phyloP scores from a whole-genome alignment of 1,284 basidiomycete genomes.

The Fistulinella cinereoalba region DNA sequence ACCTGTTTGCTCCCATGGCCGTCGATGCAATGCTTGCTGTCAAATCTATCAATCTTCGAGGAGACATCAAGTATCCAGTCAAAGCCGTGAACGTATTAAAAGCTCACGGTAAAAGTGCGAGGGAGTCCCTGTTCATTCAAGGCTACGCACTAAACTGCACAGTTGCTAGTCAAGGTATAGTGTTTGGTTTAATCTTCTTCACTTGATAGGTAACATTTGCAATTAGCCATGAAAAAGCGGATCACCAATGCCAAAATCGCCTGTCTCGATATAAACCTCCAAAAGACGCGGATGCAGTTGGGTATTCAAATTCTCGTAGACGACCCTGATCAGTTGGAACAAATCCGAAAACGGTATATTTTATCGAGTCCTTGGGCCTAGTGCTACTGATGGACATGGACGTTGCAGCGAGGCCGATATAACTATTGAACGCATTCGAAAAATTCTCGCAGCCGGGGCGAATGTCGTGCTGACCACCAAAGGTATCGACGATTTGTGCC shows the following conservation, averaged over 20 bases:
- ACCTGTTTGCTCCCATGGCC: constrained; percentile 97
- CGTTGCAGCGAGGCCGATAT: constrained; percentile 86
- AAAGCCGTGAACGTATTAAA: constrained; percentile 99
- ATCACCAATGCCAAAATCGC: constrained; percentile 95
- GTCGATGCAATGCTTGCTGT: constrained; percentile 99
- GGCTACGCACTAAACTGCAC: constrained; percentile 99
- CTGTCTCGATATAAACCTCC: constrained; percentile 97
- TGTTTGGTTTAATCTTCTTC: neutral
- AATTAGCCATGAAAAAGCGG: constrained; percentile 93
- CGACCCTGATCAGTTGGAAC: constrained; percentile 94
- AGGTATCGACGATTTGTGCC: constrained; percentile 96
- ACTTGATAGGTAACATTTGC: constrained; percentile 3
- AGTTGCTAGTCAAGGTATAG: constrained; percentile 91
- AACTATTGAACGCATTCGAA: constrained; percentile 92
- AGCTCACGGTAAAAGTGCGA: constrained; percentile 94
- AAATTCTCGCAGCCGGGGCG: constrained; percentile 94
- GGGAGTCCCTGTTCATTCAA: constrained; percentile 93
- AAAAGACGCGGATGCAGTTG: constrained; percentile 96
- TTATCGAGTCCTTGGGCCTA: neutral
- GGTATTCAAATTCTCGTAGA: constrained; percentile 98
- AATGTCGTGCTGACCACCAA: constrained; percentile 98
- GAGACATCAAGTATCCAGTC: constrained; percentile 98
- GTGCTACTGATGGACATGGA: constrained; percentile 7
- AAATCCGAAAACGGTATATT: constrained; percentile 84
- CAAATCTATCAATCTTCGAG: constrained; percentile 90